These are phyloP conservation scores for Knoxdaviesia capensis DNA, from an alignment of 2,329 filamentous ascomycete species.

Conservation along the genomic window DNA sequence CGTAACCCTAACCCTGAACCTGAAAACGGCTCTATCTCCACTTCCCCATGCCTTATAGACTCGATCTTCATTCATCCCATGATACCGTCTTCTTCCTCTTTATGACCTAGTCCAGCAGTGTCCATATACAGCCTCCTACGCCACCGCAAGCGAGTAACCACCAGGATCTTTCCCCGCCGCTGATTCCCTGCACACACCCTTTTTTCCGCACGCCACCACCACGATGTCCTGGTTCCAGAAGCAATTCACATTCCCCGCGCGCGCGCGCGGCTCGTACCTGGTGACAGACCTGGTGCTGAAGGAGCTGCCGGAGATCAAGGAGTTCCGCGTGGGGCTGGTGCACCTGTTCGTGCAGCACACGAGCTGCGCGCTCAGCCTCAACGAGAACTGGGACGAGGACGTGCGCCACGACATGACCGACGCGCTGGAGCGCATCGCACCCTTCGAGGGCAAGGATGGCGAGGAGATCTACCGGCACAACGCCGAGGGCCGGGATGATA, in stretches of 20 bases:
- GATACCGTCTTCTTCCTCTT: too few relatives aligned
- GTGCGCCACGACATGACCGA: conserved; percentile 91
- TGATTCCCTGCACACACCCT: not conserved
- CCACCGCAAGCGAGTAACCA: not conserved
- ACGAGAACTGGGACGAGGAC: conserved; percentile 76
- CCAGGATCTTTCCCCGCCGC: not conserved
- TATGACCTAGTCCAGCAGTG: too few relatives aligned
- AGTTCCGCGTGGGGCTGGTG: conserved; percentile 71
- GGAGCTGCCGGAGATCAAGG: conserved; percentile 56
- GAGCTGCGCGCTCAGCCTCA: conserved; percentile 71
- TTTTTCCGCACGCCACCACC: conserved; percentile 5
- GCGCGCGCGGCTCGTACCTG: conserved; percentile 70
- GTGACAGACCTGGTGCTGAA: conserved; percentile 57
- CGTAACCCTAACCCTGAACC: too few relatives aligned
- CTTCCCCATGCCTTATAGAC: too few relatives aligned
- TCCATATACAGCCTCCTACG: not conserved
- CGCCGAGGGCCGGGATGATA: conserved; percentile 80
- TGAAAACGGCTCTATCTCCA: too few relatives aligned
- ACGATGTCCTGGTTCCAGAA: conserved; percentile 70
- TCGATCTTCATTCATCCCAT: too few relatives aligned
- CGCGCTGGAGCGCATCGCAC: conserved; percentile 75
- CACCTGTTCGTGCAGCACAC: conserved; percentile 94
- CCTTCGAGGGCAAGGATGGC: conserved; percentile 52
- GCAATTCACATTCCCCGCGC: conserved; percentile 56
- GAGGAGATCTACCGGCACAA: conserved; percentile 65